Conservation (phyloP, 257 asterid genomes). For the Lavandula angustifolia region DNA sequence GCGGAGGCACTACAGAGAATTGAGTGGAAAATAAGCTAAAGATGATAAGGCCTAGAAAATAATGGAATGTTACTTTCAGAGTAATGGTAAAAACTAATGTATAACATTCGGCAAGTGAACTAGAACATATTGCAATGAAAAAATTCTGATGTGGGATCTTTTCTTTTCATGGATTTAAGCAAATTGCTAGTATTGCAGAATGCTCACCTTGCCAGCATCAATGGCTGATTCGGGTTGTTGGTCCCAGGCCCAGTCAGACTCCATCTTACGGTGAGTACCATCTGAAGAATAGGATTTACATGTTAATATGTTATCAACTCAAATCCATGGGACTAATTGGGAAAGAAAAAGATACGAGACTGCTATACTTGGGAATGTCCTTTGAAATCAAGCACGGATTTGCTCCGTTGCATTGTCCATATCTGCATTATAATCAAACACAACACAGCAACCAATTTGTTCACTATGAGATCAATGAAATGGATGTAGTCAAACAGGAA, state of each 20-base stretch:
- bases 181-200: too few species aligned
- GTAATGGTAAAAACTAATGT: too few species aligned
- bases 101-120: too few species aligned
- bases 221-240: slow-evolving; percentile 73
- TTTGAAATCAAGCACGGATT: slow-evolving; percentile 74
- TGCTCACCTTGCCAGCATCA: slow-evolving; percentile 92
- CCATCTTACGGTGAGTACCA: slow-evolving; percentile 95
- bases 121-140: too few species aligned
- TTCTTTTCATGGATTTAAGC: too few species aligned
- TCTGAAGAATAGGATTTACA: slow-evolving; percentile 47
- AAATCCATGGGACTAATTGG: slow-evolving; percentile 16
- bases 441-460: slow-evolving; percentile 27
- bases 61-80: too few species aligned
- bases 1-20: slow-evolving; percentile 73
- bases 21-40: too few species aligned
- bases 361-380: slow-evolving; percentile 71
- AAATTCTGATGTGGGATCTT: too few species aligned
- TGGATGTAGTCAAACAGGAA: slow-evolving; percentile 13
- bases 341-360: slow-evolving; percentile 2
- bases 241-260: slow-evolving; percentile 95
- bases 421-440: slow-evolving; percentile 61
- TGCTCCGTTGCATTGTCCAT: slow-evolving; percentile 83
- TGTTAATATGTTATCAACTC: slow-evolving; percentile 26
- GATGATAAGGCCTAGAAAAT: too few species aligned
- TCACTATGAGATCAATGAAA: slow-evolving; percentile 7